Conservation (phyloP, 768 basidiomycete species). For the Cubamyces sp. region DNA sequence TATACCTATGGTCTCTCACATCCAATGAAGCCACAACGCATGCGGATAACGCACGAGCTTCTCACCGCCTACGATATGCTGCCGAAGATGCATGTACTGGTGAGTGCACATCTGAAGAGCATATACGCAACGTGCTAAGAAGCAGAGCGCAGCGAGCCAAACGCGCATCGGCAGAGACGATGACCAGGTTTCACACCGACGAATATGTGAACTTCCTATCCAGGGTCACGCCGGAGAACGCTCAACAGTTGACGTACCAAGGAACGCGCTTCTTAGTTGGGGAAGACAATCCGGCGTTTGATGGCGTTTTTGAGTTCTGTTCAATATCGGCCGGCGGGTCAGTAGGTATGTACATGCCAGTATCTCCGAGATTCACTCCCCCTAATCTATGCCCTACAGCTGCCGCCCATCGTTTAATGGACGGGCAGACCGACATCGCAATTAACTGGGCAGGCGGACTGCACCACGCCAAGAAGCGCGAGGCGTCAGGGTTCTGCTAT, state of each 20-base stretch:
- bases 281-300: constrained; percentile 96
- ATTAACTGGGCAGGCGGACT: constrained; percentile 99
- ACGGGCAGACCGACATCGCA: constrained; percentile 78
- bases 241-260: constrained; percentile 80
- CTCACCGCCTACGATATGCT: constrained; percentile 91
- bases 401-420: constrained; percentile 79
- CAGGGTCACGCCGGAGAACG: constrained; percentile 89
- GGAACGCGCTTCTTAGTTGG: constrained; percentile 80
- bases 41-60: constrained; percentile 92
- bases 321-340: constrained; percentile 96
- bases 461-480: constrained; percentile 98
- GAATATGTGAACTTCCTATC: constrained; percentile 95
- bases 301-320: constrained; percentile 96
- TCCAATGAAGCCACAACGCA: constrained; percentile 96
- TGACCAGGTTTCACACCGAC: constrained; percentile 96
- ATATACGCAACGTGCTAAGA: neutral
- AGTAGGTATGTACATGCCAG: constrained; percentile 58
- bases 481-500: constrained; percentile 98
- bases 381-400: constrained; percentile 44
- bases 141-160: constrained; percentile 35
- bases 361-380: neutral
- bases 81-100: constrained; percentile 90
- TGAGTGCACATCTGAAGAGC: constrained; percentile 42
- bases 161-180: constrained; percentile 44
- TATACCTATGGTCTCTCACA: constrained; percentile 88